Base-by-base conservation (phyloP, 257 asterid species). In the Buddleja alternifolia region DNA sequence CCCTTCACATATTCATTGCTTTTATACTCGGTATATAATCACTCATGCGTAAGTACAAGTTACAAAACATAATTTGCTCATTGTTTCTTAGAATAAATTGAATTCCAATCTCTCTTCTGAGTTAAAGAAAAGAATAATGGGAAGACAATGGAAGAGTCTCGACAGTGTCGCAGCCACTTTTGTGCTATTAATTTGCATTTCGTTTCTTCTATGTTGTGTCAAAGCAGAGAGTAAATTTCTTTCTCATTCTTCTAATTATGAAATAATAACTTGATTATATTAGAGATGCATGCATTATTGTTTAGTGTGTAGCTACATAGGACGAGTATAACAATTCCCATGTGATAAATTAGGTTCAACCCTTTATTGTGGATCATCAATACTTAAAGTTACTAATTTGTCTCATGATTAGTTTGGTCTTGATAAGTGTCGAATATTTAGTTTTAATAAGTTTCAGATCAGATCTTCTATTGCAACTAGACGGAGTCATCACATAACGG, bases 151-250 rank as follows among this genome's bases (percentile, higher is more conserved):
- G 52, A 77, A 19, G 34, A 46, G 29, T 10, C 59, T 10, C 19
- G 19, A 34, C 61, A 54, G 19, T 46, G 7, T 32, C 52, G 48
- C 67, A 39, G 7, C 69, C 42, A 46, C 25, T 7, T 42, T 74
- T 21, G 20, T 53, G 44, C 48, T 71, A n/a, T 39, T 74, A 20
- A 24, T 84, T 14, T 1, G 70, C 55, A 24, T 73, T 19, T 66
- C 69, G 46, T 3, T 75, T 8, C 40, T 78, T 61, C 50, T 72
- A 32, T 54, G 67, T 10, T 25, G 21, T 20, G 83, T 72, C 71
- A 63, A 71, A 47, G 81, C 90, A 0, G 88, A 82, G 75, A 70
- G 93, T 86, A 74, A 29, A 71, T 41, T 59, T 73, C 48, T 24
- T 12, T 10, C 16, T 32, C 15, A 2, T 7, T 29, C 44, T 32